Base-by-base conservation (phyloP, 768 basidiomycete species). In the Pleurotus cornucopiae region DNA sequence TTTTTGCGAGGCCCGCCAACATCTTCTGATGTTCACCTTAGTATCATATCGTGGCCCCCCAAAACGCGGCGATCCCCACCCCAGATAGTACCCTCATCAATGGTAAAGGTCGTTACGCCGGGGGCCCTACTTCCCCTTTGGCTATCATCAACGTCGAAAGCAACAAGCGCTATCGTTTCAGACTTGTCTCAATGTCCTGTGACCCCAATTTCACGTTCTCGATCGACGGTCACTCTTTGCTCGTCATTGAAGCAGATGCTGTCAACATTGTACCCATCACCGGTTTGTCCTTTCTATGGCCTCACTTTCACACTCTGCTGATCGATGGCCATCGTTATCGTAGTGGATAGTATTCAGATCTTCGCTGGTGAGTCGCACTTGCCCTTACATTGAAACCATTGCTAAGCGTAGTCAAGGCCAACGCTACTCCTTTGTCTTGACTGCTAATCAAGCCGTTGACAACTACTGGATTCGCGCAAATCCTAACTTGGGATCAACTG, bases 391-490 rank as follows among this genome's bases (percentile, higher is more conserved):
- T n/a, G 23, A 48, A 46, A 16, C 53, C 21, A 54, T 20, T 30
- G 38, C 37, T 26, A 14, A 43, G 6, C 20, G 37, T 7, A 7
- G 18, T 47, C 21, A 18, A 52, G 68, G 59, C 5, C 72, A 73
- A 48, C 67, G 73, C 25, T 70, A 71, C 54, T 72, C 72, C 1
- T 64, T 71, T 55, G 52, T 75, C 56, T 62, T 79, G 14, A 63
- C 64, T 0, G 74, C 77, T 1, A 65, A 74, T 56, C 73, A 77
- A 58, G 46, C 64, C 0, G 61, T 76, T 9, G 63, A 52, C 13
- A 78, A 77, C 61, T 79, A 79, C 61, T 78, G 76, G 67, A 61
- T 76, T 25, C 70, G 65, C 30, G 64, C 66, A 3, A 21, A 66
- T n/a, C 71, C 76, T 2, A 69, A 53, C 46, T 53, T 54, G 1